A percentile compares a stretch with the other conserved stretches of the same genome.
Conservation (phyloP, 31 red algal species). For the Porphyra umbilicalis region DNA sequence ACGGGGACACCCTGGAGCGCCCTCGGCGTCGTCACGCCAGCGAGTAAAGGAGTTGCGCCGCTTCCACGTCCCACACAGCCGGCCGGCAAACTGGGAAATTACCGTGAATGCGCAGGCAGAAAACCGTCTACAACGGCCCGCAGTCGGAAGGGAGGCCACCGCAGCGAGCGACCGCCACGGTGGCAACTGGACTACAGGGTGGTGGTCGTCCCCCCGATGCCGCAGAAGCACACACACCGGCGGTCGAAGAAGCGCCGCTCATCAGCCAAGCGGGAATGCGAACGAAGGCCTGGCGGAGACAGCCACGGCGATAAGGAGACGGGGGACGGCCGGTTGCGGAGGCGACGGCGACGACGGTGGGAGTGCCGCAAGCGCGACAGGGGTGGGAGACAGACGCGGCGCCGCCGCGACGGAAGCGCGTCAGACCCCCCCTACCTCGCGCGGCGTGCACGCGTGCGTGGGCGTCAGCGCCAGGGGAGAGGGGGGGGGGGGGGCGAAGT, state of each 20-base stretch:
- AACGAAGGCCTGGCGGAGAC: not conserved
- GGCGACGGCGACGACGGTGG: not conserved
- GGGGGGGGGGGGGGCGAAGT: not conserved
- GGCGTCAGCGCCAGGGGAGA: not conserved
- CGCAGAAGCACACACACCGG: not conserved
- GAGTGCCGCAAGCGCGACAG: not conserved
- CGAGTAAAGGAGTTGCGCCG: too few species aligned
- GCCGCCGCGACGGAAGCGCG: too few species aligned
- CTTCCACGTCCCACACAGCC: too few species aligned
- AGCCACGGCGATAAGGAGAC: too few species aligned
- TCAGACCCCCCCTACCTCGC: not conserved
- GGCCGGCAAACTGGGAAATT: too few species aligned
- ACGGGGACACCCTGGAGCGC: too few species aligned
- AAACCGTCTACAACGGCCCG: too few species aligned
- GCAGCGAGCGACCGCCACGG: not conserved
- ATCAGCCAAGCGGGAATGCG: not conserved
- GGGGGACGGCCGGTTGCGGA: not conserved
- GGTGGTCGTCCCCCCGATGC: not conserved
- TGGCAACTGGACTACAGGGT: not conserved
- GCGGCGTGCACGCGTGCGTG: not conserved
- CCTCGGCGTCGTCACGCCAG: too few species aligned
- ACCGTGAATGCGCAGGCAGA: too few species aligned
- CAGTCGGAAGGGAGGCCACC: too few species aligned
- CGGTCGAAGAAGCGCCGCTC: not conserved
- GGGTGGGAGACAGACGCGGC: too few species aligned